Conservation (phyloP, 257 asterid genomes). For the Ajuga chamaepitys region DNA sequence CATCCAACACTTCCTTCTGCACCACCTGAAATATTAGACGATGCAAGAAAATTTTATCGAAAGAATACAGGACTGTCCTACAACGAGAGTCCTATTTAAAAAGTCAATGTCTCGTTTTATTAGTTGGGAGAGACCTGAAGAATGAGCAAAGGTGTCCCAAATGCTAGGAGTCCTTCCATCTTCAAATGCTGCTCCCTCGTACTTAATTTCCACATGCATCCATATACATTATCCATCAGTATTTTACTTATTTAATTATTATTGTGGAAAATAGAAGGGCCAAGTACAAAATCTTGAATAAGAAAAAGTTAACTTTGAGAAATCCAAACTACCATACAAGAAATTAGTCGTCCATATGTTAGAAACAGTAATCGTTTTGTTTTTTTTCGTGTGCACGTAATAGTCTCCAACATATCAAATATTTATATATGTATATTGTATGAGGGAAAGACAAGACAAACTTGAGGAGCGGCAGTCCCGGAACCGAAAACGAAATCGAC, state of each 20-base stretch:
- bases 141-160: constrained; percentile 35
- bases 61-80: neutral
- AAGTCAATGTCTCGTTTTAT: neutral
- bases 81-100: no score
- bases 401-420: neutral
- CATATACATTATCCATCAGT: neutral
- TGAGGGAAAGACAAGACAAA: neutral
- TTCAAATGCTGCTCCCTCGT: constrained; percentile 42
- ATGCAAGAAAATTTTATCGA: neutral
- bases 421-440: neutral
- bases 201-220: constrained; percentile 9
- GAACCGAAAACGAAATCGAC: constrained; percentile 30
- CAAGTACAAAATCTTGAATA: neutral
- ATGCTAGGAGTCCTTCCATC: constrained; percentile 55
- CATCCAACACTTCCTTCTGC: constrained; percentile 34
- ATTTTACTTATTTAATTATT: no score
- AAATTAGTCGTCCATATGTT: neutral
- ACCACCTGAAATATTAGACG: constrained; percentile 20
- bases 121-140: constrained; percentile 19
- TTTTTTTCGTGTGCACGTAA: no score
- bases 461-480: constrained; percentile 29
- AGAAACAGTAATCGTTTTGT: neutral
- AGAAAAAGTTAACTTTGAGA: neutral
- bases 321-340: neutral
- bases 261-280: neutral